A percentile compares a stretch with the other conserved stretches of the same genome.
Conservation (phyloP, 2,329 filamentous ascomycete genomes). For the Ophiocordyceps camponoti-leonardi region DNA sequence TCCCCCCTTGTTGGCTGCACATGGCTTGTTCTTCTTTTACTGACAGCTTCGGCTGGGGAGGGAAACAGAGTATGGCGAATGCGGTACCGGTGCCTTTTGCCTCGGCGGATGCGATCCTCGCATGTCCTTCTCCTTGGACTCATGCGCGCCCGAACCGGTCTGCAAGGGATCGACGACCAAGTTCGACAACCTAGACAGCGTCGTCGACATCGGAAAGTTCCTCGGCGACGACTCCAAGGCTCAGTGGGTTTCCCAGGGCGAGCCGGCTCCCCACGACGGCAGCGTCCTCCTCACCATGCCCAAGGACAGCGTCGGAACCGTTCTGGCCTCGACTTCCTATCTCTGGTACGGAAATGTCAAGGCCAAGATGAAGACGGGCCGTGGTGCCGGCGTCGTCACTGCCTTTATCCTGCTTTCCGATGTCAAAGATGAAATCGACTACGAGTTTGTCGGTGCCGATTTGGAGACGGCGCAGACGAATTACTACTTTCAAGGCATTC, state of each 20-base stretch:
- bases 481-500: slow-evolving; percentile 91
- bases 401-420: slow-evolving; percentile 93
- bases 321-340: slow-evolving; percentile 69
- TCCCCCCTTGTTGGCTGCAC: neutral
- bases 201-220: slow-evolving; percentile 62
- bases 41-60: neutral
- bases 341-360: slow-evolving; percentile 96
- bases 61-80: slow-evolving; percentile 74
- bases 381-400: slow-evolving; percentile 80
- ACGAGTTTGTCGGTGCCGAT: slow-evolving; percentile 79
- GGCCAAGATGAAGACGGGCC: slow-evolving; percentile 68
- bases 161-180: slow-evolving; percentile 61
- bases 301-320: slow-evolving; percentile 66
- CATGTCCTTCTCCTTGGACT: slow-evolving; percentile 65
- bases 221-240: slow-evolving; percentile 63
- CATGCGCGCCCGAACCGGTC: slow-evolving; percentile 70
- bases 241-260: slow-evolving; percentile 82
- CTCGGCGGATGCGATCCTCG: slow-evolving; percentile 86
- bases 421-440: slow-evolving; percentile 97
- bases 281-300: slow-evolving; percentile 80
- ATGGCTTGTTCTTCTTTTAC: neutral
- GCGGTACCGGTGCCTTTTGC: slow-evolving; percentile 87
- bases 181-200: slow-evolving; percentile 51
- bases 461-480: slow-evolving; percentile 72
- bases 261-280: slow-evolving; percentile 49